These are phyloP conservation scores for Myrica gale DNA, from an alignment of 306 rosid genomes.

Conservation along the genomic window DNA sequence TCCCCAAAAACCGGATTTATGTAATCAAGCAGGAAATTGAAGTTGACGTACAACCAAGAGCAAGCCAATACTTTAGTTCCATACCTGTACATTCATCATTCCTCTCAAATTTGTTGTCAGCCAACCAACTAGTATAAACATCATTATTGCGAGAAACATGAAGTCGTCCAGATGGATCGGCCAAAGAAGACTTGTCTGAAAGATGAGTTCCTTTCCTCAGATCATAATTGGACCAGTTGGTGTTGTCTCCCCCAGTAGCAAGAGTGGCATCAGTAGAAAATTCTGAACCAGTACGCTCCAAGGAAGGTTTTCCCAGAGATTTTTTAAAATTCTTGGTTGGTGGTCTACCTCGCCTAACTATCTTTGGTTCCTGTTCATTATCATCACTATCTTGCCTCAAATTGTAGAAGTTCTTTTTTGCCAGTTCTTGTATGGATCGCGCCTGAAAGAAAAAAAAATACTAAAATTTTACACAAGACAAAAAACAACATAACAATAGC, in stretches of 20 bases:
- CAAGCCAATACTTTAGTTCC: slow-evolving; percentile 7
- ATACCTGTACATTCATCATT: slow-evolving; percentile 55
- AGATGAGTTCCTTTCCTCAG: slow-evolving; percentile 44
- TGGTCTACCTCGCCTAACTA: slow-evolving; percentile 69
- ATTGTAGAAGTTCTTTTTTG: slow-evolving; percentile 55
- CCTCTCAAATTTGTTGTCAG: slow-evolving; percentile 45
- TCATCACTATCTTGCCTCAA: slow-evolving; percentile 71
- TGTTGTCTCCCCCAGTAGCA: slow-evolving; percentile 50
- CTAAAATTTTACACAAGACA: slow-evolving; percentile 11
- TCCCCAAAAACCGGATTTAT: neutral
- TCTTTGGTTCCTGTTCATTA: slow-evolving; percentile 52
- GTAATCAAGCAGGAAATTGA: slow-evolving; percentile 4
- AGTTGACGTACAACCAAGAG: slow-evolving; percentile 1
- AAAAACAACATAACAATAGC: neutral
- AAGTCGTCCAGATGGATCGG: slow-evolving; percentile 42
- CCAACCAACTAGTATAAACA: slow-evolving; percentile 37
- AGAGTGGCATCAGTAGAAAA: slow-evolving; percentile 51
- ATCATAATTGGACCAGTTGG: slow-evolving; percentile 37
- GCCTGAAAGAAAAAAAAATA: slow-evolving; percentile 42
- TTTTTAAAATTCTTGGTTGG: slow-evolving; percentile 58
- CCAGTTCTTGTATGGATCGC: slow-evolving; percentile 65
- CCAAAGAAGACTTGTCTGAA: slow-evolving; percentile 40
- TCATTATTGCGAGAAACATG: slow-evolving; percentile 45
- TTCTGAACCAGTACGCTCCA: slow-evolving; percentile 49
- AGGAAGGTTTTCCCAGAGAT: slow-evolving; percentile 42